Base-by-base conservation (phyloP, 495 filamentous ascomycete species). In the Parathielavia hyrcaniae region DNA sequence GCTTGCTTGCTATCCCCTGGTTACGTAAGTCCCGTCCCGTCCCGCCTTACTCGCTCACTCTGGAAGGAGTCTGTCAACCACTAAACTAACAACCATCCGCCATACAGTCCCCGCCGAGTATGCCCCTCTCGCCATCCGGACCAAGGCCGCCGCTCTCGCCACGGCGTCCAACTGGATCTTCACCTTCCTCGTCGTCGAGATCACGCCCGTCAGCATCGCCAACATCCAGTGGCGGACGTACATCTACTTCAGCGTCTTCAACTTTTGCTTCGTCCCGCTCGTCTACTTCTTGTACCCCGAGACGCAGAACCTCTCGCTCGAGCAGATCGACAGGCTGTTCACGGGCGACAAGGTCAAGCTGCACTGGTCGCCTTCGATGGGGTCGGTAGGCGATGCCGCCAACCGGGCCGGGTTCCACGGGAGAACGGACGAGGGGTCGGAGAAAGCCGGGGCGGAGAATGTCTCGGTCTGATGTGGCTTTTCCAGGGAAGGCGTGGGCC, bases 141-240 rank as follows among this genome's bases (percentile, higher is more conserved):
- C 77, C 0, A 81, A 81, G 57, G 81, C 77, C 0, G 77, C 81
- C 0, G 80, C 80, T 0, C 59, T 82, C 3, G 80, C 78, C 1
- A 84, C 82, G n/a, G 81, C 79, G 2, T 81, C 79, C 0, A 80
- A 83, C 56, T 85, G 83, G 82, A 75, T 83, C 54, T 77, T 78
- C 59, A 66, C 73, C 67, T 64, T 62, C 58, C 53, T 67, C 1
- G 67, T 70, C 16, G 71, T 71, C 10, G 68, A 63, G 68, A 80
- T 85, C 36, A 87, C 84, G 0, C 83, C 82, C 2, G 76, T 78
- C 9, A 77, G 82, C 16, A 81, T 84, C 64, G 71, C 78, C n/a
- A 78, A 73, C 53, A 74, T 86, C 13, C 68, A 72, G 0, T 87
- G 83, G 85, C 69, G 73, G 40, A 84, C 83, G 54, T 88, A 83